Evolutionary conservation across 306 rosid species (phyloP).

Genomic region (Argentina anserina): DNA sequence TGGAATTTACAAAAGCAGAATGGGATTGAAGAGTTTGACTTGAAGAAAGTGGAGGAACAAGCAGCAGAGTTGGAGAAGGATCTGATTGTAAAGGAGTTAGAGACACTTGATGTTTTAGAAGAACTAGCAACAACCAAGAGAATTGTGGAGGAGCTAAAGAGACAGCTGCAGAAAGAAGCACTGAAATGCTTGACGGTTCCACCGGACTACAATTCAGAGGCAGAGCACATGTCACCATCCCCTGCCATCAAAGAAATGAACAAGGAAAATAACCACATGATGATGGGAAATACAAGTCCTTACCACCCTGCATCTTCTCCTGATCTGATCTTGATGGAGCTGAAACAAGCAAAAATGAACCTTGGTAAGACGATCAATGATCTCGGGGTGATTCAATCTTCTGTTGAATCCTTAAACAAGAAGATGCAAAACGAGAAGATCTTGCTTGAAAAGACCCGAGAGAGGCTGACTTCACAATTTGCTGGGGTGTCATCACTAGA

Average conservation of each 20-base stretch:
- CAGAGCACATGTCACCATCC: slow-evolving; percentile 23
- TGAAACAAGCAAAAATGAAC: slow-evolving; percentile 72
- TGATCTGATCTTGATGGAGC: slow-evolving; percentile 60
- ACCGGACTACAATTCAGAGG: slow-evolving; percentile 25
- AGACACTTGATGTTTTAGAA: slow-evolving; percentile 94
- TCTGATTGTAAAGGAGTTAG: slow-evolving; percentile 87
- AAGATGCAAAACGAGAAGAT: slow-evolving; percentile 73
- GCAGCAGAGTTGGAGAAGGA: slow-evolving; percentile 94
- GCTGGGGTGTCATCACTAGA: slow-evolving; percentile 56
- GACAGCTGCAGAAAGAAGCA: slow-evolving; percentile 74
- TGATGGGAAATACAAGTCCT: slow-evolving; percentile 42
- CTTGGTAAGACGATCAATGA: slow-evolving; percentile 79
- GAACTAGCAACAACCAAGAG: slow-evolving; percentile 81
- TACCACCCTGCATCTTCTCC: slow-evolving; percentile 35
- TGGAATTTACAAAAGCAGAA: slow-evolving; percentile 41
- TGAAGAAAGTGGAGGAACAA: slow-evolving; percentile 86
- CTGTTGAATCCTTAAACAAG: slow-evolving; percentile 72
- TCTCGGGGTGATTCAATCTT: slow-evolving; percentile 75
- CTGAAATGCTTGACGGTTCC: slow-evolving; percentile 44
- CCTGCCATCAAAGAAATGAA: slow-evolving; percentile 58
- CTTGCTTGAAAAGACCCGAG: slow-evolving; percentile 63
- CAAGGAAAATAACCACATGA: slow-evolving; percentile 29
- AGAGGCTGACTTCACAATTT: slow-evolving; percentile 55
- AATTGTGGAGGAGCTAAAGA: slow-evolving; percentile 76
- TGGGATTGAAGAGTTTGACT: slow-evolving; percentile 60